These are phyloP conservation scores for Panicum hallii DNA, from an alignment of 202 grass and related monocot species.

Conservation along the genomic window DNA sequence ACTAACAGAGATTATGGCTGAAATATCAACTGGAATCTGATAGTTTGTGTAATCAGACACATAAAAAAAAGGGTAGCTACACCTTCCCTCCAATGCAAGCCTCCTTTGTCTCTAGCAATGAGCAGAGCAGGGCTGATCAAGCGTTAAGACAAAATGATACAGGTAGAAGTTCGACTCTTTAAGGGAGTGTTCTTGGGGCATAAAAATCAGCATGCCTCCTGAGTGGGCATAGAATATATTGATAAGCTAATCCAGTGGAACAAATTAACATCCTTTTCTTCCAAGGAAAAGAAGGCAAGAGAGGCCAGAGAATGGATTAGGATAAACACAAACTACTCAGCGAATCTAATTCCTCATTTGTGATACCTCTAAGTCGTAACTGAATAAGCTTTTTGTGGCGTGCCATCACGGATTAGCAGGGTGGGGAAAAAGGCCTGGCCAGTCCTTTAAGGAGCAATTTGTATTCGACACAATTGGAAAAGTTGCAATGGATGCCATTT, in stretches of 20 bases:
- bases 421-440: slow-evolving; percentile 4
- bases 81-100: slow-evolving; percentile 13
- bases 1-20: slow-evolving; percentile 14
- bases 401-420: slow-evolving; percentile 29
- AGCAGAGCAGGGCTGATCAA: slow-evolving; percentile 30
- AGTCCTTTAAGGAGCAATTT: slow-evolving; percentile 47
- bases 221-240: slow-evolving; percentile 61
- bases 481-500: slow-evolving; percentile 40
- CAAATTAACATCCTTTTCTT: slow-evolving; percentile 46
- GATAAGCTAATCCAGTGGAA: slow-evolving; percentile 49
- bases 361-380: slow-evolving; percentile 45
- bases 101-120: slow-evolving; percentile 10
- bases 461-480: slow-evolving; percentile 52
- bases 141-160: not conserved
- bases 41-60: not conserved
- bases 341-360: slow-evolving; percentile 57
- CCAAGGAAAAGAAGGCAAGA: slow-evolving; percentile 40
- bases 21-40: not conserved
- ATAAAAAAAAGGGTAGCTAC: slow-evolving; percentile 20
- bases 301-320: slow-evolving; percentile 35
- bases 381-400: slow-evolving; percentile 37
- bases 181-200: slow-evolving; percentile 46
- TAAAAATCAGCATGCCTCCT: slow-evolving; percentile 41
- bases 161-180: slow-evolving; percentile 8
- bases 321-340: slow-evolving; percentile 59